Evolutionary conservation across 768 basidiomycete species (phyloP).

Genomic region (Mycena sanguinolenta): DNA sequence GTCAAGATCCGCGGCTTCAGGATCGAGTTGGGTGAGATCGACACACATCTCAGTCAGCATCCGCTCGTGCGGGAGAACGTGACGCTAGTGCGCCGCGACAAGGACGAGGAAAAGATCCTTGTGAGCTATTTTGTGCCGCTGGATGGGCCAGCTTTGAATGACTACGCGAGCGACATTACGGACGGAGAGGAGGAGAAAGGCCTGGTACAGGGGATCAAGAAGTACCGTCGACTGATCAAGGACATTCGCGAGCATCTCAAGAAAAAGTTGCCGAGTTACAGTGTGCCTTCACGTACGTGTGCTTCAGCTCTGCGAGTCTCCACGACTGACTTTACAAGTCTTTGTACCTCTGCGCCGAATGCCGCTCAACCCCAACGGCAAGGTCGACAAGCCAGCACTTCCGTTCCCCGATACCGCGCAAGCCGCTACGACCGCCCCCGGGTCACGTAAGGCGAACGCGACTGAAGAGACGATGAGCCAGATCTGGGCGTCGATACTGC

Average conservation of each 20-base stretch:
- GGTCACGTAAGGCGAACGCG: constrained; percentile 61
- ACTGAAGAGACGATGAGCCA: constrained; percentile 85
- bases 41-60: constrained; percentile 94
- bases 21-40: constrained; percentile 98
- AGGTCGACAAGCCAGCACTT: constrained; percentile 97
- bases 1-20: constrained; percentile 99
- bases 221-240: constrained; percentile 90
- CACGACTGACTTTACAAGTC: constrained; percentile 59
- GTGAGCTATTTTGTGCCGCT: constrained; percentile 97
- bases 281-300: constrained; percentile 86
- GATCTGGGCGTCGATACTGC: constrained; percentile 90
- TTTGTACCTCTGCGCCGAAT: constrained; percentile 95
- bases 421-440: constrained; percentile 60
- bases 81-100: constrained; percentile 95
- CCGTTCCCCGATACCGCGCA: constrained; percentile 98
- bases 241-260: constrained; percentile 96
- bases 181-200: constrained; percentile 71
- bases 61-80: constrained; percentile 97
- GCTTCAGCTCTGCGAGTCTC: constrained; percentile 4
- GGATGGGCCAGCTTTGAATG: constrained; percentile 73
- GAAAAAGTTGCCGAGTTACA: constrained; percentile 96
- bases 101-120: constrained; percentile 99
- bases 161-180: constrained; percentile 75
- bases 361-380: constrained; percentile 99
- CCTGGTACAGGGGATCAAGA: constrained; percentile 81